Evolutionary conservation across 1,139 yeast genomes (phyloP).

Genomic region (Yamadazyma spencermartinsiae): DNA sequence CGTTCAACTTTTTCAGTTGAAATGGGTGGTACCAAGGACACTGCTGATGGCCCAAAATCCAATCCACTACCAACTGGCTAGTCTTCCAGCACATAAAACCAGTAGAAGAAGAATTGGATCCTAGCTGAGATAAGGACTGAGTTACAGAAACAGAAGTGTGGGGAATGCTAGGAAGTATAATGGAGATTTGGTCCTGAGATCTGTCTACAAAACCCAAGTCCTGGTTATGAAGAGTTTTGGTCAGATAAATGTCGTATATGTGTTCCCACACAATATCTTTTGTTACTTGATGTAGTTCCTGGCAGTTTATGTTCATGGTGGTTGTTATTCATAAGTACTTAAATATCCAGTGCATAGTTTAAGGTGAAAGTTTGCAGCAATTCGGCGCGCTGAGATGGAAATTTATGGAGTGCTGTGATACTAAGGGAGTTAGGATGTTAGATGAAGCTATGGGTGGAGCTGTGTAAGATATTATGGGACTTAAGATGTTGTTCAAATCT

Average conservation of each 20-base stretch:
- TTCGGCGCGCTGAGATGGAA: no score
- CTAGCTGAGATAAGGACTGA: slow-evolving; percentile 44
- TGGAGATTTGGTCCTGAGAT: slow-evolving; percentile 24
- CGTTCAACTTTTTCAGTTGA: slow-evolving; percentile 17
- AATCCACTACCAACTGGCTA: slow-evolving; percentile 51
- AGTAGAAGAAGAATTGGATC: slow-evolving; percentile 55
- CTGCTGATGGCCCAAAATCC: slow-evolving; percentile 38
- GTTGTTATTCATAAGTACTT: background rate
- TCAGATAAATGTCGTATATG: slow-evolving; percentile 47
- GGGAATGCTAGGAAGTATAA: slow-evolving; percentile 30
- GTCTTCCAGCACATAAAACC: slow-evolving; percentile 71
- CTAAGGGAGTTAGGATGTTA: no score
- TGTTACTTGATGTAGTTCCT: slow-evolving; percentile 17
- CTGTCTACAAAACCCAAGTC: slow-evolving; percentile 53
- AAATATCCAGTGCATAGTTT: no score
- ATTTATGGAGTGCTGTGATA: no score
- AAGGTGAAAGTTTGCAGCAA: no score
- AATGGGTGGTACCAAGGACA: slow-evolving; percentile 24
- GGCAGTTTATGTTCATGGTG: background rate
- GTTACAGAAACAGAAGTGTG: slow-evolving; percentile 32
- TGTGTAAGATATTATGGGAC: no score
- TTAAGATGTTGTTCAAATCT: no score
- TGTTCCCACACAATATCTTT: slow-evolving; percentile 43
- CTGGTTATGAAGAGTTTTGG: slow-evolving; percentile 29
- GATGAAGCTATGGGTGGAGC: no score